Base-by-base conservation (phyloP, 2,329 filamentous ascomycete genomes). In the Bipolaris gigantea region DNA sequence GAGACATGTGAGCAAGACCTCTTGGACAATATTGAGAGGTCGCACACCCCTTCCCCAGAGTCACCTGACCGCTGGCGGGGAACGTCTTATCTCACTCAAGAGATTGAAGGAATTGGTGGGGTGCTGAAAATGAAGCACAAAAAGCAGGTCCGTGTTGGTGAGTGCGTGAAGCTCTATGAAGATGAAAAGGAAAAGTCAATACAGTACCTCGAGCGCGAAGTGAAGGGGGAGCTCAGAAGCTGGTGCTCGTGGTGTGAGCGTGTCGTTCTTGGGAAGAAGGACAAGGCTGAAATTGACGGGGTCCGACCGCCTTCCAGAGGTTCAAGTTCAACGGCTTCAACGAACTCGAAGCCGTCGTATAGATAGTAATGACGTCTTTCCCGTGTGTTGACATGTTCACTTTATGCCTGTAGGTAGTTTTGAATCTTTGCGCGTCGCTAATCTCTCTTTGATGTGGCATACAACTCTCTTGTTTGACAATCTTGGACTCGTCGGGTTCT, bases 161-260 rank as follows among this genome's bases (percentile, higher is more conserved):
- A 88, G 4, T 90, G 88, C 57, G 93, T 97, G 11, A 88, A 89
- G 57, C 90, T 96, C 71, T 92, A 87, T 77, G 89, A 90, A 60
- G 90, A 81, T 7, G 85, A 75, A 57, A 61, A 63, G 18, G 69
- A 74, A 19, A 67, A 67, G 48, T 65, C 64, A 18, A 70, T 85
- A 4, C 80, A 82, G 53, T 88, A 89, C 61, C 77, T 97, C 23
- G 81, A 81, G 15, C 79, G 88, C 21, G 93, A 97, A 74, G 82
- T 87, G 49, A 79, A 79, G 13, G 89, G 90, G 0, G 74, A 76
- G 44, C 80, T 85, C 52, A 82, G 92, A 56, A 92, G 89, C 70
- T 96, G 91, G 90, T 97, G 92, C 73, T 90, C 89, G 0, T 97
- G 93, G 92, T 97, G 93, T 73, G 85, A 82, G 73, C 81, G 91